These are phyloP conservation scores for Gossypium lobatum DNA, from an alignment of 441 rosid genomes.

Conservation along the genomic window DNA sequence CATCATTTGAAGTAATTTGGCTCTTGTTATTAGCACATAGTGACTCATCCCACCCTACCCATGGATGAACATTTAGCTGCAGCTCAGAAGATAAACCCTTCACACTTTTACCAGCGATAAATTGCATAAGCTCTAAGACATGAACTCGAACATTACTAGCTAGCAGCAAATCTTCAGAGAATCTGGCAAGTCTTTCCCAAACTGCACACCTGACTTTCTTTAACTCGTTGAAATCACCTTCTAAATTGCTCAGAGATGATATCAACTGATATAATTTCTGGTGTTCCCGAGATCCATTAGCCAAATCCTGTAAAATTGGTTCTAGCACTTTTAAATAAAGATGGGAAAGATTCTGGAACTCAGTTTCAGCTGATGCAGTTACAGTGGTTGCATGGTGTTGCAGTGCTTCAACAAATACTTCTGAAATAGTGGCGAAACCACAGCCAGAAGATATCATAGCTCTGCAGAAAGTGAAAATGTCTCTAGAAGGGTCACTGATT, in stretches of 20 bases:
- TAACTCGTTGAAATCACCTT: slow-evolving; percentile 64
- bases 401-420: slow-evolving; percentile 55
- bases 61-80: slow-evolving; percentile 51
- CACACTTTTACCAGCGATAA: slow-evolving; percentile 49
- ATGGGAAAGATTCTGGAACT: slow-evolving; percentile 46
- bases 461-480: slow-evolving; percentile 58
- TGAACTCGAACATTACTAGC: slow-evolving; percentile 74
- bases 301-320: slow-evolving; percentile 56
- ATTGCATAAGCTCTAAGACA: slow-evolving; percentile 86
- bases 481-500: slow-evolving; percentile 43
- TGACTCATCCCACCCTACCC: slow-evolving; percentile 82
- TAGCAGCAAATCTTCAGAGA: slow-evolving; percentile 73
- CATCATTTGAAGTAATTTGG: slow-evolving; percentile 30
- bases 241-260: slow-evolving; percentile 78
- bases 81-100: slow-evolving; percentile 58
- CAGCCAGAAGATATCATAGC: slow-evolving; percentile 86
- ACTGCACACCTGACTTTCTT: slow-evolving; percentile 63
- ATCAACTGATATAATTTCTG: slow-evolving; percentile 55
- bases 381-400: slow-evolving; percentile 26
- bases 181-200: slow-evolving; percentile 71
- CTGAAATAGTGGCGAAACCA: slow-evolving; percentile 71
- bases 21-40: slow-evolving; percentile 40
- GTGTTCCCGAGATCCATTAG: slow-evolving; percentile 40
- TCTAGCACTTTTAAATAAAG: slow-evolving; percentile 63
- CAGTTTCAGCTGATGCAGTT: slow-evolving; percentile 20